Conservation (phyloP, 2,329 filamentous ascomycete species). For the Ascomycota sp. region DNA sequence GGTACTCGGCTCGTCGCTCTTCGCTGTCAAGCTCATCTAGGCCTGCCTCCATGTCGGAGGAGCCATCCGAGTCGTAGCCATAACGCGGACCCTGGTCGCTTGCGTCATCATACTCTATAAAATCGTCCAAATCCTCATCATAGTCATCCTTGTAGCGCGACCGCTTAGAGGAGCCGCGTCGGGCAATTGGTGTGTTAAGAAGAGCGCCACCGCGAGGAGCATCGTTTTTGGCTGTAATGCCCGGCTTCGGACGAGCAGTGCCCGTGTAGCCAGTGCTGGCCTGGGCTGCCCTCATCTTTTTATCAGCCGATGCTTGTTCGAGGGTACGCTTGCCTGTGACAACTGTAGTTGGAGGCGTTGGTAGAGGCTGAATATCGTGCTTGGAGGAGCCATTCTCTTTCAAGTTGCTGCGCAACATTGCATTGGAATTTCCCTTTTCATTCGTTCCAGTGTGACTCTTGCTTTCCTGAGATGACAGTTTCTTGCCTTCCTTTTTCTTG, state of each 20-base stretch:
- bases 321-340: slow-evolving; percentile 4
- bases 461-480: too few species aligned
- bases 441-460: too few species aligned
- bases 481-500: slow-evolving; percentile 21
- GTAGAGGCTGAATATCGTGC: slow-evolving; percentile 14
- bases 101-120: slow-evolving; percentile 38
- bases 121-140: slow-evolving; percentile 38
- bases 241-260: slow-evolving; percentile 35
- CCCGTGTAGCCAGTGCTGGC: slow-evolving; percentile 45
- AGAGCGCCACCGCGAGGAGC: slow-evolving; percentile 18
- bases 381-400: background rate
- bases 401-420: too few species aligned
- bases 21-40: slow-evolving; percentile 52
- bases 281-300: slow-evolving; percentile 36
- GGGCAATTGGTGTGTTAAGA: slow-evolving; percentile 12
- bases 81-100: slow-evolving; percentile 22
- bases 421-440: too few species aligned
- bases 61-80: slow-evolving; percentile 39
- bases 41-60: slow-evolving; percentile 61
- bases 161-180: slow-evolving; percentile 9
- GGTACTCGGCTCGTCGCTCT: slow-evolving; percentile 36
- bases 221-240: slow-evolving; percentile 11
- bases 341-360: slow-evolving; percentile 9
- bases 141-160: slow-evolving; percentile 34
- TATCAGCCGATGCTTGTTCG: slow-evolving; percentile 21